Percentiles rank a stretch among this genome's conserved stretches.
These are phyloP conservation scores for Ceratocystis variospora DNA, from an alignment of 2,329 filamentous ascomycete species.

Conservation along the genomic window DNA sequence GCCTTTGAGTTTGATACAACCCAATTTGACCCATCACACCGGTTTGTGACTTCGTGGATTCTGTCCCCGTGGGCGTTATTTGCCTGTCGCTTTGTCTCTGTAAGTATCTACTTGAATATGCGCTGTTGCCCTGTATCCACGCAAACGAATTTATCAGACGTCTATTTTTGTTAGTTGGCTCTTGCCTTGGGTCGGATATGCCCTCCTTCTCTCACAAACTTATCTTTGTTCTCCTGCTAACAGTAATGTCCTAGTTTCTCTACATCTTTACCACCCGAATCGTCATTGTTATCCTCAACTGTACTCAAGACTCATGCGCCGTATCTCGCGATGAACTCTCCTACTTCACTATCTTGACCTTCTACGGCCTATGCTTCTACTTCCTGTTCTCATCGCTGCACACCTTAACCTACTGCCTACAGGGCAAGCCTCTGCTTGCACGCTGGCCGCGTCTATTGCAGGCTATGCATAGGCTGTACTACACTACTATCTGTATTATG, in stretches of 20 bases:
- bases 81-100: slow-evolving; percentile 40
- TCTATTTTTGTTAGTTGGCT: too few relatives aligned
- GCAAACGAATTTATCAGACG: too few relatives aligned
- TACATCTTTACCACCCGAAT: slow-evolving; percentile 60
- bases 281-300: slow-evolving; percentile 53
- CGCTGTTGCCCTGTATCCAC: not conserved
- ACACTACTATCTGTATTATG: slow-evolving; percentile 47
- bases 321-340: slow-evolving; percentile 49
- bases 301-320: slow-evolving; percentile 34
- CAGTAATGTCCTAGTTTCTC: slow-evolving; percentile 31
- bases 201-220: too few relatives aligned
- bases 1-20: slow-evolving; percentile 31
- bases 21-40: slow-evolving; percentile 43
- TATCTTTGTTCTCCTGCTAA: not conserved
- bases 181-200: not conserved
- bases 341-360: slow-evolving; percentile 71
- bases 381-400: slow-evolving; percentile 53
- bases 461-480: slow-evolving; percentile 49
- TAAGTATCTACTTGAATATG: slow-evolving; percentile 26
- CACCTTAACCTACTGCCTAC: slow-evolving; percentile 50
- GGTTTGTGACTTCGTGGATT: slow-evolving; percentile 71
- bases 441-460: slow-evolving; percentile 48
- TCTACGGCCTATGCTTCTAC: slow-evolving; percentile 75
- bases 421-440: slow-evolving; percentile 42
- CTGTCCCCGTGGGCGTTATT: slow-evolving; percentile 52